These are phyloP conservation scores for Yamadazyma atmosphaerica DNA, from an alignment of 1,139 yeast species.

Conservation along the genomic window DNA sequence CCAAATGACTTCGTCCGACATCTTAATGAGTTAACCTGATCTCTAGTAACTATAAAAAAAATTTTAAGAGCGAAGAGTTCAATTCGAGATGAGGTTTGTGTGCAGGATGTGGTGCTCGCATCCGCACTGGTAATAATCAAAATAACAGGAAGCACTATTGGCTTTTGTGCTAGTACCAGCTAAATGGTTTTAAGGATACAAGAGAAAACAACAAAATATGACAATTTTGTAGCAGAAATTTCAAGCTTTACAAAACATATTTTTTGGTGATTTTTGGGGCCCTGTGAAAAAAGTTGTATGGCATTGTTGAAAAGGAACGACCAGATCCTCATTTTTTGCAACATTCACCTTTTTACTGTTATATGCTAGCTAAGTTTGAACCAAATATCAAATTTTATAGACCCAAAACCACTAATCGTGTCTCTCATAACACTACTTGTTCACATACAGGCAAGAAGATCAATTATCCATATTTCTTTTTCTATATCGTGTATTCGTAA, in stretches of 20 bases:
- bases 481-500: background rate
- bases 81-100: slow-evolving; percentile 2
- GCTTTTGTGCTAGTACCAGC: too few relatives aligned
- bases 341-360: too few relatives aligned
- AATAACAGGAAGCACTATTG: background rate
- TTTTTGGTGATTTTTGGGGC: background rate
- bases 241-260: background rate
- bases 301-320: background rate
- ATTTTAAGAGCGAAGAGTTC: slow-evolving; percentile 4
- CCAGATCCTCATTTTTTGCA: background rate
- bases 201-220: background rate
- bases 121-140: background rate
- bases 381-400: too few relatives aligned
- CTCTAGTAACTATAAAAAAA: slow-evolving; percentile 3
- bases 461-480: too few relatives aligned
- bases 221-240: background rate
- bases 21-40: slow-evolving; percentile 10
- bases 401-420: too few relatives aligned
- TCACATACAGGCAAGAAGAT: too few relatives aligned
- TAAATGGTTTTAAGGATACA: background rate
- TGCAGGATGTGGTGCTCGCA: slow-evolving; percentile 2
- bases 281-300: background rate
- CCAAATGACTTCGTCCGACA: slow-evolving; percentile 77
- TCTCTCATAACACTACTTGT: too few relatives aligned
- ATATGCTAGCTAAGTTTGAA: too few relatives aligned